phyloP scores from a whole-genome alignment of 148 eudicot genomes.

The Fagopyrum homotropicum region DNA sequence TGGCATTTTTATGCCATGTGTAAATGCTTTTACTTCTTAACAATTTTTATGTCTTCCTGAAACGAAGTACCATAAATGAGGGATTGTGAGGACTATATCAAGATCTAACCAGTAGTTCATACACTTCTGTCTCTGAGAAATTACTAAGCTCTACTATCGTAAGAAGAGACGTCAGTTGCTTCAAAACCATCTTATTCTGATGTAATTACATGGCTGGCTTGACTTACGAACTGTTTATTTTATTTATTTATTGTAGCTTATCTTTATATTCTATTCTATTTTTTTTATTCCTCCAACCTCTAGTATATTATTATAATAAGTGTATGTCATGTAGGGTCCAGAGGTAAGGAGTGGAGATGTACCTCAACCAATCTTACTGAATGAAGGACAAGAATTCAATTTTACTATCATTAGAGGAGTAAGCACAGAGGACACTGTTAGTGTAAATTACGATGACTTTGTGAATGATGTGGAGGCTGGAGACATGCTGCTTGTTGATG shows the following conservation, averaged over 20 bases:
- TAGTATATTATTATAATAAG: not conserved
- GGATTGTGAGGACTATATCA: not conserved
- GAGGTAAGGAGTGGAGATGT: constrained; percentile 99
- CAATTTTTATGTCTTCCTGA: not conserved
- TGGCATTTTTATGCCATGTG: not conserved
- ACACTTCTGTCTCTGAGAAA: too few species aligned
- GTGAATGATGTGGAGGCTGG: constrained; percentile 91
- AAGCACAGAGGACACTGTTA: constrained; percentile 75
- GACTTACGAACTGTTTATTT: not conserved
- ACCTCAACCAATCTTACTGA: constrained; percentile 69
- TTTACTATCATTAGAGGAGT: constrained; percentile 92
- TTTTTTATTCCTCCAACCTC: not conserved
- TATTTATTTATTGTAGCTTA: not conserved
- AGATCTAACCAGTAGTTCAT: too few species aligned
- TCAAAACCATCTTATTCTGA: not conserved
- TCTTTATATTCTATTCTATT: not conserved
- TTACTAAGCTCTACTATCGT: too few species aligned
- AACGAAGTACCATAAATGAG: not conserved
- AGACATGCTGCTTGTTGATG: constrained; percentile 89
- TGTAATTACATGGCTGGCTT: not conserved
- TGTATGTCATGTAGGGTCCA: constrained; percentile 62
- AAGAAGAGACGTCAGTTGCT: not conserved
- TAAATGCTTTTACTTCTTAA: not conserved
- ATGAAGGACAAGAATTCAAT: constrained; percentile 89
- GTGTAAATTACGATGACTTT: constrained; percentile 95